Evolutionary conservation across 2,329 filamentous ascomycete genomes (phyloP), one percentile per base, ranked within the genome.

Genomic region (Aphanocladium album): DNA sequence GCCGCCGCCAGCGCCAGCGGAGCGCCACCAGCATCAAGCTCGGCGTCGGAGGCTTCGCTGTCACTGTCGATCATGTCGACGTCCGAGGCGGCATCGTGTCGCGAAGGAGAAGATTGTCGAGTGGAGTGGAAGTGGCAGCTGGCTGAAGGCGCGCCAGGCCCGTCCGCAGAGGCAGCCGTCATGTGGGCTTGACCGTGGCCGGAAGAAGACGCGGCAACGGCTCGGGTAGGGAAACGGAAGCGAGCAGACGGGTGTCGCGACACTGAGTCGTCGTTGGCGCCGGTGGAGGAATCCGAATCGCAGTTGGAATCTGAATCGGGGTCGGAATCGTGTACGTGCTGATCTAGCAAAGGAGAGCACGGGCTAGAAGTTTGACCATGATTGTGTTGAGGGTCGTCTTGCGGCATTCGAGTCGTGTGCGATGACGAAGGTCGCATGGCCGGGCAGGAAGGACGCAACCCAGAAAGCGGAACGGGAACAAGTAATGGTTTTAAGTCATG

Each of bases 51-150:
- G 3, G 45, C 57, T 37, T 39, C 35, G 16, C 5, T 30, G 33
- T 47, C 60, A 16, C 27, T 54, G 21, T 58, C 47, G 33, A 37
- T 37, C 43, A 55, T 43, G 33, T 63, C 53, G 39, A 69, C 61
- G 46, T 65, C 63, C 45, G 62, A 49, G 57, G 67, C 67, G 59
- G 68, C 63, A 63, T 62, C 62, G 45, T 61, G 39, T 47, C 21
- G 21, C 5, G 41, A 43, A 1, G 33, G 41, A 3, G 41, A 41
- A 2, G 39, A 21, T 21, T 16, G 41, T 9, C 3, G 23, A 23
- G 35, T 5, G 16, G 33, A 33, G 19, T 14, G 49, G 8, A 19
- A 39, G 43, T 19, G 41, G 21, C 30, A 47, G 21, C 39, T 47
- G 21, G 57, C 19, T 9, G 50, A 60, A 27, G 50, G 33, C 27